Base-by-base conservation (phyloP, 2,329 filamentous ascomycete species). In the Leptographium flavum region DNA sequence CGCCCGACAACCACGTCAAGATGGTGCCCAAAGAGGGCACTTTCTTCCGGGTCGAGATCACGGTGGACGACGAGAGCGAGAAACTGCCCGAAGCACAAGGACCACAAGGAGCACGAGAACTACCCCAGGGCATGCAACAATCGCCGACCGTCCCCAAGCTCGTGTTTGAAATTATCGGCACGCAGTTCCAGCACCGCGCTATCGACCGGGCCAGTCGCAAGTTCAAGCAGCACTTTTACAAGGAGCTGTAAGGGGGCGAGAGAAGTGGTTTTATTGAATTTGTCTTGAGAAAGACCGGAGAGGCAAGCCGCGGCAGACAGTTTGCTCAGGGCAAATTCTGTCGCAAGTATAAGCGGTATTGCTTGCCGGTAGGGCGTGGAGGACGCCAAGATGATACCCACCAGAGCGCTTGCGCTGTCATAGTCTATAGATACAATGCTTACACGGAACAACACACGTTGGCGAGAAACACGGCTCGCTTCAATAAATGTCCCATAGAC, bases 401-500 rank as follows among this genome's bases (percentile, higher is more conserved):
- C 11, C 31, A 32, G 27, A 28, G 13, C 8, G n/a, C n/a, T n/a
- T 11, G 13, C 27, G 13, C 3, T 28, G 27, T 11, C 27, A 28
- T n/a, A 28, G 27, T 28, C 27, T 11, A 28, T 28, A 28, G 27
- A 28, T 28, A 11, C 27, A 28, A n/a, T n/a, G n/a, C n/a, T n/a
- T n/a, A n/a, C n/a, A n/a, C n/a, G n/a, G n/a, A n/a, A n/a, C n/a
- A n/a, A n/a, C n/a, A n/a, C n/a, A n/a, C n/a, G n/a, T n/a, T n/a
- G n/a, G n/a, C n/a, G n/a, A n/a, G n/a, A 28, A 28, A 28, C 27
- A 28, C 8, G n/a, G n/a, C 21, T 36, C 8, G 10, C 33, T 36
- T 50, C 48, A 88, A 60, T 92, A 98, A 47, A 96, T 79, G 65
- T 95, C 86, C 92, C 92, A 98, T 53, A 98, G 66, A 58, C 87